A percentile compares a stretch with the other conserved stretches of the same genome.
Evolutionary conservation across 148 eudicot genomes (phyloP).

Genomic region (Camellia granthamiana): DNA sequence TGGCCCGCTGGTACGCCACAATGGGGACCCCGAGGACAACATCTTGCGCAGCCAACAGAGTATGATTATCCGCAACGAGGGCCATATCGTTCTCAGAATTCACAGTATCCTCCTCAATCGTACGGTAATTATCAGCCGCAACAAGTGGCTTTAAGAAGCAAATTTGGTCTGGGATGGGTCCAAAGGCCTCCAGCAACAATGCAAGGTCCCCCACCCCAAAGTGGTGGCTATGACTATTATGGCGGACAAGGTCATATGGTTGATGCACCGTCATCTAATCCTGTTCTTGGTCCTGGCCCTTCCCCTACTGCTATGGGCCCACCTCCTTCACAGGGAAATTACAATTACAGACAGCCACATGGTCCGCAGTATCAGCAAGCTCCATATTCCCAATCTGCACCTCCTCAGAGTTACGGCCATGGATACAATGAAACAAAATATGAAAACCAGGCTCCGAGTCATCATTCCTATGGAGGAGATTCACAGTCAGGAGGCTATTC

Average conservation of each 20-base stretch:
- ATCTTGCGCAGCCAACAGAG: slow-evolving; percentile 44
- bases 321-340: too few relatives aligned
- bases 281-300: too few relatives aligned
- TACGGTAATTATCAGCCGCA: slow-evolving; percentile 69
- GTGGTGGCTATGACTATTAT: slow-evolving; percentile 12
- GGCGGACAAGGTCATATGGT: too few relatives aligned
- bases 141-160: slow-evolving; percentile 57
- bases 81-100: slow-evolving; percentile 61
- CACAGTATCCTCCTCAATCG: slow-evolving; percentile 60
- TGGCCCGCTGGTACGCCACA: slow-evolving; percentile 61
- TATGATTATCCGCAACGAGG: slow-evolving; percentile 81
- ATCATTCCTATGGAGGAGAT: slow-evolving; percentile 44
- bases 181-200: slow-evolving; percentile 64
- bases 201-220: slow-evolving; percentile 62
- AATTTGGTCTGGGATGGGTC: slow-evolving; percentile 76
- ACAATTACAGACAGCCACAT: slow-evolving; percentile 28
- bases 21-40: slow-evolving; percentile 74
- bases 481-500: slow-evolving; percentile 46
- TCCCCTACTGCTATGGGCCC: too few relatives aligned
- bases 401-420: slow-evolving; percentile 59
- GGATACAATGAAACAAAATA: slow-evolving; percentile 62
- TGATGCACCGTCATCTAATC: too few relatives aligned
- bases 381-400: slow-evolving; percentile 57
- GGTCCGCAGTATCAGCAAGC: slow-evolving; percentile 18
- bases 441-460: slow-evolving; percentile 47